Evolutionary conservation across 345 rosid genomes (phyloP), one percentile per base, ranked within the genome.

Genomic region (Fremontodendron californicum): DNA sequence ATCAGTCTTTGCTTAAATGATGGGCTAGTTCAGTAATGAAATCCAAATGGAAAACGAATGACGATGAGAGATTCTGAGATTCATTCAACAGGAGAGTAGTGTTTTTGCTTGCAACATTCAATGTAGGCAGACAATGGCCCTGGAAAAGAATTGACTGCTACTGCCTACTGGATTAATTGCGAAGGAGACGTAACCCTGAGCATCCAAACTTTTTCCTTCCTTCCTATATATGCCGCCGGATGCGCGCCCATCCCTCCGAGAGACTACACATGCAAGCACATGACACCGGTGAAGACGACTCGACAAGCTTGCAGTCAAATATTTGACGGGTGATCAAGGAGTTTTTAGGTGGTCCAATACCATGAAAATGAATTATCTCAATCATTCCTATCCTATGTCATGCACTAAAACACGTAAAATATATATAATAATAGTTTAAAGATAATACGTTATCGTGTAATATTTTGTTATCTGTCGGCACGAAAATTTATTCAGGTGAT

Each of bases 231-330:
- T 11, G 33, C 31, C 25, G 42, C 5, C 2, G 33, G 8, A 72
- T 52, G 75, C n/a, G n/a, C n/a, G n/a, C 75, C 75, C 75, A 52
- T 52, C 45, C 48, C 63, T 51, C 11, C 63, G 1, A 27, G 23
- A 16, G 15, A 45, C 39, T 46, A 69, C 71, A 70, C 74, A 46
- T 70, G 74, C 42, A 29, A 70, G 74, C 74, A 70, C 74, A 48
- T 70, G 74, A 69, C 37, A 48, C 29, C 25, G 42, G 40, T 29
- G 57, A 46, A 15, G 25, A 69, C 37, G 21, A 25, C n/a, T n/a
- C 37, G 55, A 27, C 25, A n/a, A n/a, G n/a, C 39, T 3, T 46
- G 37, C 8, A 45, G 73, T 46, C 57, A 45, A 69, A 69, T 48
- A 69, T 46, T 27, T 46, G 40, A 25, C 39, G 55, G 21, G n/a